These are phyloP conservation scores for Ceriops tagal DNA, from an alignment of 345 rosid species.

Conservation along the genomic window DNA sequence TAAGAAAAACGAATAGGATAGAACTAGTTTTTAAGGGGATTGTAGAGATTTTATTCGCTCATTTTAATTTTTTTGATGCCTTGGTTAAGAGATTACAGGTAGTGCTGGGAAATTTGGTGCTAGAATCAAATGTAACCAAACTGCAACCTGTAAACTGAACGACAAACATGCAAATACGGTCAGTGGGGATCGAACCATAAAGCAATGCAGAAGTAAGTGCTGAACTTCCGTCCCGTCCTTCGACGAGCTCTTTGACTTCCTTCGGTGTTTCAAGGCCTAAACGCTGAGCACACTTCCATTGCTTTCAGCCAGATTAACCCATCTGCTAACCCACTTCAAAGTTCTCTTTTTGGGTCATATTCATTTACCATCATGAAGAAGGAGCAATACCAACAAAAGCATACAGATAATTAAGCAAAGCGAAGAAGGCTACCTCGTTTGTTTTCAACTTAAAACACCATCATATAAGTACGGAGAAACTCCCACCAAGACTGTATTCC, in stretches of 20 bases:
- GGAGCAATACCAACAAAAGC: too few relatives aligned
- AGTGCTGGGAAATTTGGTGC: neutral
- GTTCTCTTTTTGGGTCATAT: neutral
- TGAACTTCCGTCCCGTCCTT: neutral
- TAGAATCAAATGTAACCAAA: too few relatives aligned
- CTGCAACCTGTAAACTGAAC: too few relatives aligned
- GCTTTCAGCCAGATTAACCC: neutral
- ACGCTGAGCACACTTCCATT: neutral
- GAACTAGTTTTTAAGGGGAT: neutral
- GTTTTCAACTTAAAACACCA: too few relatives aligned
- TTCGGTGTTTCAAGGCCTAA: neutral
- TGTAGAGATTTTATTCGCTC: neutral
- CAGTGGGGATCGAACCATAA: neutral
- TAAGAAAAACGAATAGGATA: slow-evolving; percentile 32
- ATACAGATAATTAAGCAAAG: too few relatives aligned
- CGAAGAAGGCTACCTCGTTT: too few relatives aligned
- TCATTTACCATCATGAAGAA: neutral
- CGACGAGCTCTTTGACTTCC: neutral
- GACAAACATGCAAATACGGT: neutral
- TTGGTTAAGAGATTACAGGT: neutral
- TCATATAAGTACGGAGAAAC: too few relatives aligned
- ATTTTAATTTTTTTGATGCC: neutral
- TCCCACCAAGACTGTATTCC: too few relatives aligned
- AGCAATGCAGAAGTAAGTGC: neutral
- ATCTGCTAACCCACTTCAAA: neutral